phyloP scores from a whole-genome alignment of 352 stramenopile genomes.

The Pythium phragmitis region DNA sequence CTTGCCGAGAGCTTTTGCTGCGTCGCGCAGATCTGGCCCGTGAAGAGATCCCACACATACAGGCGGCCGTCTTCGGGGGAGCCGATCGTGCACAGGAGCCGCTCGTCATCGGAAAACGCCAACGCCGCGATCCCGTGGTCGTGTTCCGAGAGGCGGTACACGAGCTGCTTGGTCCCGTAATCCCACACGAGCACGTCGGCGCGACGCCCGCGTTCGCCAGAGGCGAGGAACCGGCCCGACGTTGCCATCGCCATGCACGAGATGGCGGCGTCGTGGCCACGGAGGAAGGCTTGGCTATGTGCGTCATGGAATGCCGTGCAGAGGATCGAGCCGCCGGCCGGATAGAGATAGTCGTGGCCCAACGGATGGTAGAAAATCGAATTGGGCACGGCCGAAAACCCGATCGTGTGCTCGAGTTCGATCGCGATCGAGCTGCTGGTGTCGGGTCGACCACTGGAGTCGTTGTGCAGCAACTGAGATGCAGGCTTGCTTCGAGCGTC shows the following conservation, averaged over 20 bases:
- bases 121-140: constrained; percentile 86
- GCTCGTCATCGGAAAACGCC: constrained; percentile 91
- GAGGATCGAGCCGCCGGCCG: constrained; percentile 86
- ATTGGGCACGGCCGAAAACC: constrained; percentile 80
- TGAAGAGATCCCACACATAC: constrained; percentile 90
- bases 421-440: constrained; percentile 35
- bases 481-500: constrained; percentile 4
- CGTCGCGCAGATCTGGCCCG: constrained; percentile 85
- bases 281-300: constrained; percentile 81
- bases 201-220: constrained; percentile 73
- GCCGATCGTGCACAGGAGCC: constrained; percentile 82
- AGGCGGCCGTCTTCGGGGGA: constrained; percentile 77
- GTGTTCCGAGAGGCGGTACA: constrained; percentile 90
- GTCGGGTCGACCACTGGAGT: neutral
- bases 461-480: constrained; percentile 2
- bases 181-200: constrained; percentile 92
- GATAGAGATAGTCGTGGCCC: constrained; percentile 82
- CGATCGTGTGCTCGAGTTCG: constrained; percentile 93
- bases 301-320: constrained; percentile 72
- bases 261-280: constrained; percentile 83
- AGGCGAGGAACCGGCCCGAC: constrained; percentile 80
- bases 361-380: constrained; percentile 86
- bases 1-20: constrained; percentile 67
- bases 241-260: constrained; percentile 76
- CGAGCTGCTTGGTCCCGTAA: constrained; percentile 54